Evolutionary conservation across 2,329 filamentous ascomycete genomes (phyloP).

Genomic region (Niveomyces coronatus): DNA sequence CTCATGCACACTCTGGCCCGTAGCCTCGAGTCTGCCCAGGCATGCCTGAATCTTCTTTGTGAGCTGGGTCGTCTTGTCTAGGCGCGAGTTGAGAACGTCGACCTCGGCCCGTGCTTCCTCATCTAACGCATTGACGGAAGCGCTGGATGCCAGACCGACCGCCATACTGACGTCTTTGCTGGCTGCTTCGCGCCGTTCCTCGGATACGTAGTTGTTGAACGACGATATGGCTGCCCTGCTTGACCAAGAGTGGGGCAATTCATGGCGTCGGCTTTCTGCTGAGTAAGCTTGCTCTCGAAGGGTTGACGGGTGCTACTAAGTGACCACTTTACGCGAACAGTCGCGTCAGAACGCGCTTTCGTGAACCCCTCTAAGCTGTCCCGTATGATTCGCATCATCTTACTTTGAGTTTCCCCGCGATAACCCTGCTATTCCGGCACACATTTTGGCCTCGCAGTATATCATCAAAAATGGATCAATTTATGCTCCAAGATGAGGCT

Average conservation of each 20-base stretch:
- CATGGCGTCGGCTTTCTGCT: slow-evolving; percentile 3
- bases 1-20: slow-evolving; percentile 82
- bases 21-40: slow-evolving; percentile 71
- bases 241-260: neutral
- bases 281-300: slow-evolving; percentile 4
- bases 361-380: slow-evolving; percentile 4
- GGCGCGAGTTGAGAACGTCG: slow-evolving; percentile 58
- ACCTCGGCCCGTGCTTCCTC: slow-evolving; percentile 61
- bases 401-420: slow-evolving; percentile 4
- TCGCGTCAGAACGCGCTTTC: slow-evolving; percentile 12
- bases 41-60: slow-evolving; percentile 94
- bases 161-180: slow-evolving; percentile 32
- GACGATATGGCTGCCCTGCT: neutral
- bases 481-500: slow-evolving; percentile 74
- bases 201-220: too few relatives aligned
- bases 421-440: slow-evolving; percentile 4
- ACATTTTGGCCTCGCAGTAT: neutral
- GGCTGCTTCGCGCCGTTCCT: too few relatives aligned
- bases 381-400: slow-evolving; percentile 7
- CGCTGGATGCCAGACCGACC: slow-evolving; percentile 33
- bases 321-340: slow-evolving; percentile 16
- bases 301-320: too few relatives aligned
- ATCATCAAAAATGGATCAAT: slow-evolving; percentile 51
- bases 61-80: slow-evolving; percentile 86
- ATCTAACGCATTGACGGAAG: slow-evolving; percentile 42